These are phyloP conservation scores for Phytophthora palmivora DNA, from an alignment of 352 stramenopile genomes.

Conservation along the genomic window DNA sequence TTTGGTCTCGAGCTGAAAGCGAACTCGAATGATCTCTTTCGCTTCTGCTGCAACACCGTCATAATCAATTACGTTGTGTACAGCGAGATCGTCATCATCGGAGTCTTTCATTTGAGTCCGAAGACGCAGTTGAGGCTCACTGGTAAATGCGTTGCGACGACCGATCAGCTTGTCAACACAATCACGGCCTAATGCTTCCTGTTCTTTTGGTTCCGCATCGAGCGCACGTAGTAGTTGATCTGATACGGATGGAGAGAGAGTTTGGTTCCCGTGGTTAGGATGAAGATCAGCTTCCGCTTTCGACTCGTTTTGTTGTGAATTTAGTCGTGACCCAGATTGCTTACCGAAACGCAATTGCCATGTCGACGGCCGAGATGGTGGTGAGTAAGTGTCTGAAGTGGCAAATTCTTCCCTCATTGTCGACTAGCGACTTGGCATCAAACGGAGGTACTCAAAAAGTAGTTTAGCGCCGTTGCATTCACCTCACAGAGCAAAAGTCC, in stretches of 20 bases:
- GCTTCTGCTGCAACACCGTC: conserved; percentile 27
- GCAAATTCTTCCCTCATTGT: conserved; percentile 20
- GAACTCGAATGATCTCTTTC: conserved; percentile 55
- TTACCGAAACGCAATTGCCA: conserved; percentile 74
- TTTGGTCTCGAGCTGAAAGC: conserved; percentile 54
- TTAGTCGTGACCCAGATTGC: conserved; percentile 15
- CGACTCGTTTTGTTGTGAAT: not conserved
- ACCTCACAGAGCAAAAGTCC: conserved; percentile 4
- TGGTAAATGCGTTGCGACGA: conserved; percentile 59
- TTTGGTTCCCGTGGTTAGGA: not conserved
- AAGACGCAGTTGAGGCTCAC: conserved; percentile 33
- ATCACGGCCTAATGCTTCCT: conserved; percentile 44
- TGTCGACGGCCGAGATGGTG: conserved; percentile 44
- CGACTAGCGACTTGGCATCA: not conserved
- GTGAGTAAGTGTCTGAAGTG: conserved; percentile 37
- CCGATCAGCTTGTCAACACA: conserved; percentile 66
- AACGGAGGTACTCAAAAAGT: conserved; percentile 19
- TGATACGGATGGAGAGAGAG: conserved; percentile 42
- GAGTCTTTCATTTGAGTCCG: conserved; percentile 2
- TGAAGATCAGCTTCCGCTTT: conserved; percentile 1
- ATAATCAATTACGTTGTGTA: conserved; percentile 1
- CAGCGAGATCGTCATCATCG: not conserved
- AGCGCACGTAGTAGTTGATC: conserved; percentile 51
- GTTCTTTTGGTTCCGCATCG: conserved; percentile 25
- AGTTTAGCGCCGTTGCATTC: conserved; percentile 11